phyloP scores from a whole-genome alignment of 192 early-diverging fungal species.

The Umbelopsis sp. region DNA sequence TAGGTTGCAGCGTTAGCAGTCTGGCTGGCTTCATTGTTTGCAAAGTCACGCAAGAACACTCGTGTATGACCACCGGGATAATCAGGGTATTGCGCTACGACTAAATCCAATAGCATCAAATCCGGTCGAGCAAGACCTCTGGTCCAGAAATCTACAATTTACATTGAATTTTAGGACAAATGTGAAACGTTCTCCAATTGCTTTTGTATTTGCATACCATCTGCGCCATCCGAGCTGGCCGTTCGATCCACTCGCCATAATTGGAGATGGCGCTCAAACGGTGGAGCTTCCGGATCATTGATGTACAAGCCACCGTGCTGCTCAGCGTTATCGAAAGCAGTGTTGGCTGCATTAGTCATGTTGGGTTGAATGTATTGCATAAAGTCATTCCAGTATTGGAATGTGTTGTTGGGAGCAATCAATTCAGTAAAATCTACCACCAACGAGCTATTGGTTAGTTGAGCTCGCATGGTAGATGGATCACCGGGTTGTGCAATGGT shows the following conservation, averaged over 20 bases:
- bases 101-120: constrained; percentile 46
- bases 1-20: constrained; percentile 15
- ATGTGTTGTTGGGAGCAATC: constrained; percentile 16
- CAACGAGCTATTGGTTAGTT: constrained; percentile 30
- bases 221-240: constrained; percentile 12
- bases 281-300: constrained; percentile 34
- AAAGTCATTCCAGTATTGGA: constrained; percentile 23
- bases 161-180: neutral
- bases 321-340: constrained; percentile 15
- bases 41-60: constrained; percentile 41
- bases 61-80: constrained; percentile 19
- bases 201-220: neutral
- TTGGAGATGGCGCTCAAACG: constrained; percentile 31
- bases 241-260: constrained; percentile 33
- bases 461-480: constrained; percentile 22
- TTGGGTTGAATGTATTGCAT: constrained; percentile 21
- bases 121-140: constrained; percentile 47
- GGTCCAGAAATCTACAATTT: constrained; percentile 41
- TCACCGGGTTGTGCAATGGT: constrained; percentile 23
- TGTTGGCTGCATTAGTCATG: constrained; percentile 17
- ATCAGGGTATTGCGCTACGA: constrained; percentile 42
- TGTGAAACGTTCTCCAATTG: neutral
- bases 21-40: constrained; percentile 2
- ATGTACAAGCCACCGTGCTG: constrained; percentile 23
- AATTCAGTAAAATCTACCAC: constrained; percentile 35